A percentile compares a stretch with the other conserved stretches of the same genome.
phyloP scores from a whole-genome alignment of 192 early-diverging fungal genomes.

The Haplosporangium gracile region DNA sequence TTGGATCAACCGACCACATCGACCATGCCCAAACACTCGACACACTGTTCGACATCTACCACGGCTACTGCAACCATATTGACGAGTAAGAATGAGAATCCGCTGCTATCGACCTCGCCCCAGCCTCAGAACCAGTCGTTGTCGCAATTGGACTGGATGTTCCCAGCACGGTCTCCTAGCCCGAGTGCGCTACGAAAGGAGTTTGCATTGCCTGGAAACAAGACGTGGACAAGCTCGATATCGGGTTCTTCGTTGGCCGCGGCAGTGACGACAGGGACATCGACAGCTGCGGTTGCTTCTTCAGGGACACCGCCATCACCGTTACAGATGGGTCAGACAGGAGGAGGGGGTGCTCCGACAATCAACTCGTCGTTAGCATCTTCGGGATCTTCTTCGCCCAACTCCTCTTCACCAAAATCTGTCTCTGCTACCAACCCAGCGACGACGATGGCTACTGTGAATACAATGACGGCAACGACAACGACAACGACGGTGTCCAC shows the following conservation, averaged over 20 bases:
- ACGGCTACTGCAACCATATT: not conserved
- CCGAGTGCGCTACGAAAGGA: conserved; percentile 21
- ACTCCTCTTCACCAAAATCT: not conserved
- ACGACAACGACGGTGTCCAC: not conserved
- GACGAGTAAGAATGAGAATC: not conserved
- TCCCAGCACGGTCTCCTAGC: conserved; percentile 31
- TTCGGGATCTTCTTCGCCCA: conserved; percentile 7
- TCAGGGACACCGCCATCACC: not conserved
- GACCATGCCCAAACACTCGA: not conserved
- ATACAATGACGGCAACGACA: not conserved
- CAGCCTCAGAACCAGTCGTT: conserved; percentile 14
- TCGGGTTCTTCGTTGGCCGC: not conserved
- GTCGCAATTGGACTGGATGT: conserved; percentile 16
- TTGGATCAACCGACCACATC: not conserved
- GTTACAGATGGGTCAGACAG: not conserved
- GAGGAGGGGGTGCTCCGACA: not conserved
- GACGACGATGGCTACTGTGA: not conserved
- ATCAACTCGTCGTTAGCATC: conserved; percentile 9
- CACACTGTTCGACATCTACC: conserved; percentile 10
- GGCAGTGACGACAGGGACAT: not conserved
- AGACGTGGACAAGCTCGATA: not conserved
- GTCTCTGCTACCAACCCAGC: not conserved
- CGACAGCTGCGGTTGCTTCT: not conserved
- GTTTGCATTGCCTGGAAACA: not conserved
- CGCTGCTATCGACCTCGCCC: not conserved